Conservation (phyloP, 169 alveolate species). For the Toxoplasma gondii region DNA sequence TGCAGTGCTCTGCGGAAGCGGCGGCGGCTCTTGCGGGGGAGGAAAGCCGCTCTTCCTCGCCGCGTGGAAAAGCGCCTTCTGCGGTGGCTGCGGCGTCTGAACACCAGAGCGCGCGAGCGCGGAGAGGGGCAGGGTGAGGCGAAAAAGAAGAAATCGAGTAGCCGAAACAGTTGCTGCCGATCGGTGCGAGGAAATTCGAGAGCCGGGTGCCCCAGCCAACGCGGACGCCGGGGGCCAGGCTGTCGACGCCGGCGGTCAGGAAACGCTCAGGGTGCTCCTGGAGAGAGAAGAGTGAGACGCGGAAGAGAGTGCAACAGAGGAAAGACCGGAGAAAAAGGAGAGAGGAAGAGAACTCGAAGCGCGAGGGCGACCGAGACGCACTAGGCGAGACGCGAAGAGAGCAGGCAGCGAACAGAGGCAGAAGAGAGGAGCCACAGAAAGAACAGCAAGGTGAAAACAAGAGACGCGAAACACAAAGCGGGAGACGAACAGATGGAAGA, state of each 20-base stretch:
- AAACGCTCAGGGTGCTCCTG: neutral
- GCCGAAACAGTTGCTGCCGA: conserved; percentile 76
- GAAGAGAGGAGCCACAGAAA: neutral
- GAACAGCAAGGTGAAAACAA: neutral
- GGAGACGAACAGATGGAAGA: too few species aligned
- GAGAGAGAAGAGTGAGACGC: neutral
- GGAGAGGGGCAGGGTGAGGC: neutral
- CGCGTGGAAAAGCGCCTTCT: neutral
- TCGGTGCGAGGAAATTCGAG: conserved; percentile 70
- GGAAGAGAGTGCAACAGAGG: neutral
- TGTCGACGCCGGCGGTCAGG: neutral
- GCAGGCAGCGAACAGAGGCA: neutral
- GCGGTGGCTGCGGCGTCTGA: neutral
- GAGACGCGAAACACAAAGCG: too few species aligned
- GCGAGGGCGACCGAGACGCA: neutral
- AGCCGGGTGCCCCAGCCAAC: conserved; percentile 77
- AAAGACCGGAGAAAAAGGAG: neutral
- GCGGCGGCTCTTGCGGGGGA: too few species aligned
- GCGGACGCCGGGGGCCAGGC: conserved; percentile 69
- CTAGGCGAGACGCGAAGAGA: neutral
- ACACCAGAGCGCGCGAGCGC: neutral
- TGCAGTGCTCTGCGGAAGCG: too few species aligned
- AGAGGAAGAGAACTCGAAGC: neutral
- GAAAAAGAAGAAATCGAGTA: conserved; percentile 67
- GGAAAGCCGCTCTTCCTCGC: too few species aligned